Evolutionary conservation across 2,329 filamentous ascomycete genomes (phyloP).

Genomic region (Cordyceps tenuipes): DNA sequence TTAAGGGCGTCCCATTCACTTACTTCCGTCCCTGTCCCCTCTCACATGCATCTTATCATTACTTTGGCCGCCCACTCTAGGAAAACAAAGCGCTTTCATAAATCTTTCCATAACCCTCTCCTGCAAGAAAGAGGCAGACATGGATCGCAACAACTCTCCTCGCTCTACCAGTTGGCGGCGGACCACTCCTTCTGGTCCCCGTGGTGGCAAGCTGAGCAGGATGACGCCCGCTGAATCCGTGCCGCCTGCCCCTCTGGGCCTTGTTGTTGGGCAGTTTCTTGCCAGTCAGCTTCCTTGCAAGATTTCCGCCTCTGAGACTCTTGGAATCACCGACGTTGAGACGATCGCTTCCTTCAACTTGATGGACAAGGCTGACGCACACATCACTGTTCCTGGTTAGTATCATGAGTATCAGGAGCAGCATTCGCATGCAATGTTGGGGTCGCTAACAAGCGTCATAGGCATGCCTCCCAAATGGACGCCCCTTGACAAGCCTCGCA

Average conservation of each 20-base stretch:
- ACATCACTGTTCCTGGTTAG: slow-evolving; percentile 27
- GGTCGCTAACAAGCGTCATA: slow-evolving; percentile 18
- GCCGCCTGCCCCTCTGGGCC: background rate
- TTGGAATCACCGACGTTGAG: background rate
- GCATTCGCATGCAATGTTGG: slow-evolving; percentile 16
- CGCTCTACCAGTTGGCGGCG: background rate
- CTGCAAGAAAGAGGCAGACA: background rate
- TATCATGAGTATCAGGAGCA: slow-evolving; percentile 3
- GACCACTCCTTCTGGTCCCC: background rate
- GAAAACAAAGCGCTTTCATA: background rate
- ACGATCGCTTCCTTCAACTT: slow-evolving; percentile 30
- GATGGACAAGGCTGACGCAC: slow-evolving; percentile 20
- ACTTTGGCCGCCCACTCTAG: background rate
- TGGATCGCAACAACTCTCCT: background rate
- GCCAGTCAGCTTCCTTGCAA: background rate
- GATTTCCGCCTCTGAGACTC: background rate
- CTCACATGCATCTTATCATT: background rate
- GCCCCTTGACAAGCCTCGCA: slow-evolving; percentile 25
- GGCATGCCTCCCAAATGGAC: slow-evolving; percentile 45
- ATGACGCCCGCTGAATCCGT: background rate
- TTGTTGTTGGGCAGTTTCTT: background rate
- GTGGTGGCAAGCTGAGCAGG: background rate
- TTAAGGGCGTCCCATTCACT: background rate
- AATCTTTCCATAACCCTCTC: background rate
- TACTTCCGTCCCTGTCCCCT: background rate